Conservation (phyloP, 164 flowering plant species). For the Berberis vulgaris region DNA sequence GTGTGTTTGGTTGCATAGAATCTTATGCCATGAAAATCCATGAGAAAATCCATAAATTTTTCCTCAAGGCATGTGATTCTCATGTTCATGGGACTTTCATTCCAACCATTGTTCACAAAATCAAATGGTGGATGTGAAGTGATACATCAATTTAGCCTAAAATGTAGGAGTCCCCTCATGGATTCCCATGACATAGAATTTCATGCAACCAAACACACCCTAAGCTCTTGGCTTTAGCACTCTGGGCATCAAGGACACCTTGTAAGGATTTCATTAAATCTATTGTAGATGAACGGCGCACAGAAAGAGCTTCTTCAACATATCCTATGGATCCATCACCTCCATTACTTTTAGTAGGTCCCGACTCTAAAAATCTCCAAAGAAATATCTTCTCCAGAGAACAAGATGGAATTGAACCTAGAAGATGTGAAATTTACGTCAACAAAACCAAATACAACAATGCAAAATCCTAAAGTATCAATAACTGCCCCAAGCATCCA, state of each 20-base stretch:
- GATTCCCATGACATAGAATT: no score
- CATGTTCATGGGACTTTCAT: no score
- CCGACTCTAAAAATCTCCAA: slow-evolving; percentile 50
- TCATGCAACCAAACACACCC: no score
- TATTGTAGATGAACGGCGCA: slow-evolving; percentile 51
- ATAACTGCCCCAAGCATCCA: no score
- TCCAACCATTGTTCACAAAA: no score
- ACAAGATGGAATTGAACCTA: slow-evolving; percentile 66
- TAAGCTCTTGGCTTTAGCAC: slow-evolving; percentile 38
- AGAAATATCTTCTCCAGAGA: slow-evolving; percentile 77
- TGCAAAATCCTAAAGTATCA: not conserved
- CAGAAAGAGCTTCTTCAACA: slow-evolving; percentile 63
- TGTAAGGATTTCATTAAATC: slow-evolving; percentile 52
- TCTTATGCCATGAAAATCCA: no score
- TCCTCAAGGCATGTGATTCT: no score
- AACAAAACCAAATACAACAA: not conserved
- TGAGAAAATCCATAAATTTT: no score
- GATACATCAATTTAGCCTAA: no score
- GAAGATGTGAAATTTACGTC: slow-evolving; percentile 4
- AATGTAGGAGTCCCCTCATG: no score
- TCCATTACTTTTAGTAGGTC: slow-evolving; percentile 25
- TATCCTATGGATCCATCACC: slow-evolving; percentile 23
- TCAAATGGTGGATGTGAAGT: no score
- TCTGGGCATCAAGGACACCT: slow-evolving; percentile 48
- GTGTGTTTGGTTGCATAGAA: no score